phyloP scores from a whole-genome alignment of 1,139 yeast genomes.

The Yamadazyma spencermartinsiae region DNA sequence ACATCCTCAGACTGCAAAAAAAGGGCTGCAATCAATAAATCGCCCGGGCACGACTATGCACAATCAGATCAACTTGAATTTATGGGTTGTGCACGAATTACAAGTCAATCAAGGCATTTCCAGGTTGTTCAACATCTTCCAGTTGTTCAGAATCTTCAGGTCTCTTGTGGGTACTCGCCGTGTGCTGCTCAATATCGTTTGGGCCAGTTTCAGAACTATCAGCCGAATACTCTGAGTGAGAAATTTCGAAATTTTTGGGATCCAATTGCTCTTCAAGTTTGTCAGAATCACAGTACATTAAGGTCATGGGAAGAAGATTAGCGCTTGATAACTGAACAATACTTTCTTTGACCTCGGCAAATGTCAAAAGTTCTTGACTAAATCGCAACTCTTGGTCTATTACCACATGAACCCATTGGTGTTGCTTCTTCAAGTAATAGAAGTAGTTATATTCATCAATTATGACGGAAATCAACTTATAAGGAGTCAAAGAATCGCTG shows the following conservation, averaged over 20 bases:
- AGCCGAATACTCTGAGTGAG: neutral
- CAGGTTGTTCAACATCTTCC: no score
- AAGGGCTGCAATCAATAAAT: neutral
- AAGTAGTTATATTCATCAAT: constrained; percentile 32
- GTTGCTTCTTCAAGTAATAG: constrained; percentile 17
- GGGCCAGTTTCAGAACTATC: neutral
- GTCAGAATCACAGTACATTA: constrained; percentile 12
- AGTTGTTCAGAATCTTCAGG: no score
- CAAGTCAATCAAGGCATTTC: neutral
- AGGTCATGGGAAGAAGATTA: constrained; percentile 6
- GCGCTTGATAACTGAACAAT: constrained; percentile 7
- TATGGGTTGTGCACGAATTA: no score
- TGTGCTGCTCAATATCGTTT: no score
- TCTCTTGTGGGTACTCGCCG: no score
- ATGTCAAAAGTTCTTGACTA: constrained; percentile 11
- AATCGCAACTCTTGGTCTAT: constrained; percentile 9
- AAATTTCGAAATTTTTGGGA: neutral
- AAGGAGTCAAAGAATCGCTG: constrained; percentile 13
- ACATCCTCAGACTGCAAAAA: constrained; percentile 4
- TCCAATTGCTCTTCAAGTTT: constrained; percentile 8
- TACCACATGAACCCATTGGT: constrained; percentile 21
- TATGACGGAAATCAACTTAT: constrained; percentile 29
- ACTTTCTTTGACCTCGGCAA: constrained; percentile 7
- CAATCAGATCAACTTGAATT: no score
- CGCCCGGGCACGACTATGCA: neutral